phyloP scores from a whole-genome alignment of 192 early-diverging fungal genomes.

The Entrophospora sp. region DNA sequence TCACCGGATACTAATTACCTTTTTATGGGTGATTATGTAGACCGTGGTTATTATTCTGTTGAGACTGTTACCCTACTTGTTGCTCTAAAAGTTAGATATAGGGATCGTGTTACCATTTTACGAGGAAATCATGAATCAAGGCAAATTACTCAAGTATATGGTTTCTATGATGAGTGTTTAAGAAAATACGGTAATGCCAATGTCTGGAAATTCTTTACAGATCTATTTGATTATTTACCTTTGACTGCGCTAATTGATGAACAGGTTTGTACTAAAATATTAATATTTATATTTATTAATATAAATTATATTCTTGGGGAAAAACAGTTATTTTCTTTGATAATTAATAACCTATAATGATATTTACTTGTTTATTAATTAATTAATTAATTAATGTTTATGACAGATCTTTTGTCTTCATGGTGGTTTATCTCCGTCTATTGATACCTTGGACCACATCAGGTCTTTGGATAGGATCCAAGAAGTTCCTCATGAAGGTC shows the following conservation, averaged over 20 bases:
- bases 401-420: conserved; percentile 99
- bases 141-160: conserved; percentile 99
- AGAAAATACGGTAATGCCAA: conserved; percentile 97
- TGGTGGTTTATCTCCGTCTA: conserved; percentile 90
- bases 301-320: no score
- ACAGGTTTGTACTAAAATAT: conserved; percentile 53
- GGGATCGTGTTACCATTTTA: conserved; percentile 88
- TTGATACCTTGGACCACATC: conserved; percentile 96
- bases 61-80: conserved; percentile 95
- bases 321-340: no score
- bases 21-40: conserved; percentile 99
- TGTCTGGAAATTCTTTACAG: conserved; percentile 97
- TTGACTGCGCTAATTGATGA: conserved; percentile 96
- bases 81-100: conserved; percentile 89
- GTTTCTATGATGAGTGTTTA: conserved; percentile 98
- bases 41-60: conserved; percentile 97
- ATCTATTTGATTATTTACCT: conserved; percentile 95
- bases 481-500: conserved; percentile 82
- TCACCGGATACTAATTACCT: conserved; percentile 97
- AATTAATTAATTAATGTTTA: no score
- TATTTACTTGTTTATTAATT: no score
- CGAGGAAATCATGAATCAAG: conserved; percentile 98
- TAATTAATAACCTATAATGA: no score
- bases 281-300: no score
- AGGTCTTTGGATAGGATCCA: conserved; percentile 90